Evolutionary conservation across 1,139 yeast genomes (phyloP).

Genomic region (Diutina sp.): DNA sequence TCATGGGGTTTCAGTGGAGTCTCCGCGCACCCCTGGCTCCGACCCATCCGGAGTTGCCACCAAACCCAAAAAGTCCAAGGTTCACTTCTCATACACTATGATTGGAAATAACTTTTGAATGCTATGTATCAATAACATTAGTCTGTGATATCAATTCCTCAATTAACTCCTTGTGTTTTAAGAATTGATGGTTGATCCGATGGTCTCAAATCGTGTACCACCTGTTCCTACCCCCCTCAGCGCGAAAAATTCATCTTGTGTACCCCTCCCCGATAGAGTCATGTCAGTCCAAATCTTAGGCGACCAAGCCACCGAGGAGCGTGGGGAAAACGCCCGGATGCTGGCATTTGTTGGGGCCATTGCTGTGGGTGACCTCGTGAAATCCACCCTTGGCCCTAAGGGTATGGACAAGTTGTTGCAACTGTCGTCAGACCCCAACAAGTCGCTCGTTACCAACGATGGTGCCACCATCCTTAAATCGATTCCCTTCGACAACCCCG

Average conservation of each 20-base stretch:
- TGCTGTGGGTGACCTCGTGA: slow-evolving; percentile 95
- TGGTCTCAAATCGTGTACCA: too few species aligned
- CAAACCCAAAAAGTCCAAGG: too few species aligned
- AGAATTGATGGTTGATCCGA: too few species aligned
- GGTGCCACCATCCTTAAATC: slow-evolving; percentile 95
- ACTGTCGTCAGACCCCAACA: slow-evolving; percentile 65
- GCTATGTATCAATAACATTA: too few species aligned
- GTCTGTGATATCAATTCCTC: too few species aligned
- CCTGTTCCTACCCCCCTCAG: not conserved
- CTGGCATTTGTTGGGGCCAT: slow-evolving; percentile 97
- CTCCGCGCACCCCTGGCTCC: too few species aligned
- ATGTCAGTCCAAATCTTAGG: slow-evolving; percentile 89
- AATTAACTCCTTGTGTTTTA: too few species aligned
- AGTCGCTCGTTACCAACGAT: slow-evolving; percentile 82
- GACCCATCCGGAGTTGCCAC: too few species aligned
- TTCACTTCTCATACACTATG: too few species aligned
- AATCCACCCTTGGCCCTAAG: slow-evolving; percentile 93
- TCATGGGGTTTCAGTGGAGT: too few species aligned
- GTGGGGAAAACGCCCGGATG: slow-evolving; percentile 95
- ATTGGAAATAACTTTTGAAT: too few species aligned
- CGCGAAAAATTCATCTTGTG: not conserved
- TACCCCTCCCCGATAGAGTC: not conserved
- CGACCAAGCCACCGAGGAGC: slow-evolving; percentile 94
- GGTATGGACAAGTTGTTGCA: slow-evolving; percentile 96
- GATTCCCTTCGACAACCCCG: slow-evolving; percentile 94